phyloP scores from a whole-genome alignment of 305 asterid genomes.

The Rubia balearica region DNA sequence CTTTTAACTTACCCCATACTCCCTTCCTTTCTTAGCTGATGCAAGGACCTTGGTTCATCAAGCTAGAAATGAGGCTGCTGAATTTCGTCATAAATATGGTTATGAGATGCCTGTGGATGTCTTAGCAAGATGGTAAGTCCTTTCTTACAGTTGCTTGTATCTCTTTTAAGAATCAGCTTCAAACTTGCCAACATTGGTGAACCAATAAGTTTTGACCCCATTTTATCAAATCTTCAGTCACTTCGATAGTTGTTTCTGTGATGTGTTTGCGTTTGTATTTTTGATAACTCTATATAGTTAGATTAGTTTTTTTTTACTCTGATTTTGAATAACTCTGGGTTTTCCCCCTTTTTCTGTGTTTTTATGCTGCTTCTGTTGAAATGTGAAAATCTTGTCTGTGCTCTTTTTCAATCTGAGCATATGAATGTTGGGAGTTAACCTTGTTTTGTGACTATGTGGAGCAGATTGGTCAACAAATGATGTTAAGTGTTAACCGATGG shows the following conservation, averaged over 20 bases:
- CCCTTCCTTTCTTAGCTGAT: conserved; percentile 53
- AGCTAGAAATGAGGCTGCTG: conserved; percentile 98
- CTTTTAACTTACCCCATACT: conserved; percentile 13
- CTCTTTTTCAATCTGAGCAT: too few relatives aligned
- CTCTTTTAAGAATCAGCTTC: not conserved
- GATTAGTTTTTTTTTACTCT: not conserved
- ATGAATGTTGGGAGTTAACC: too few relatives aligned
- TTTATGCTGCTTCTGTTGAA: too few relatives aligned
- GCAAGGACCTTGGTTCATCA: conserved; percentile 97
- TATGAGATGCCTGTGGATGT: conserved; percentile 93
- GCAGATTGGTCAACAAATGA: too few relatives aligned
- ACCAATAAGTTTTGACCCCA: not conserved
- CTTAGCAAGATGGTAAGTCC: conserved; percentile 75
- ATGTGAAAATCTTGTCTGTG: too few relatives aligned
- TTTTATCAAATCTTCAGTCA: not conserved
- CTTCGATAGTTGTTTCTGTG: not conserved
- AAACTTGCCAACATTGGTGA: not conserved
- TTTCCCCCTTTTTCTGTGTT: not conserved
- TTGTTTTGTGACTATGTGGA: too few relatives aligned
- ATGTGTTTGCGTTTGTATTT: too few relatives aligned
- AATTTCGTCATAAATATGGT: conserved; percentile 82
- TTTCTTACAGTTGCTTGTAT: too few relatives aligned
- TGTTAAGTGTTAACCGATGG: too few relatives aligned
- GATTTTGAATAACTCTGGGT: not conserved
- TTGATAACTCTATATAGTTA: not conserved